These are phyloP conservation scores for Candida dajiaensis DNA, from an alignment of 805 yeast species.

Conservation along the genomic window DNA sequence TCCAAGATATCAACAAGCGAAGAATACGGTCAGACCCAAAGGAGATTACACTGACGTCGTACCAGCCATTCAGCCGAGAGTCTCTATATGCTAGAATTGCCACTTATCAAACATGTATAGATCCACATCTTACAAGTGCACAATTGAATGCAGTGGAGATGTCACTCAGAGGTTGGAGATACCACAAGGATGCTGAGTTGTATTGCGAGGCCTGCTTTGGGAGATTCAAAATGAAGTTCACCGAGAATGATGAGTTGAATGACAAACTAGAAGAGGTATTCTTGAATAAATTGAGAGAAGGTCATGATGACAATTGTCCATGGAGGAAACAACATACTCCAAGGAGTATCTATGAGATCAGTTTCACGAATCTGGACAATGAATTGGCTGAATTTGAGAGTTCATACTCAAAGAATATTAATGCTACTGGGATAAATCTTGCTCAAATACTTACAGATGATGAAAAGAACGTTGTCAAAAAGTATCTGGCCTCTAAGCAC, in stretches of 20 bases:
- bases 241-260: not conserved
- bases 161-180: not conserved
- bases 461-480: not conserved
- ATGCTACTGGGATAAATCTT: not conserved
- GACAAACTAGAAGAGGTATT: not conserved
- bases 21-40: not conserved
- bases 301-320: not conserved
- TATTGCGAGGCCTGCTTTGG: not conserved
- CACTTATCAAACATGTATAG: not conserved
- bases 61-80: not conserved
- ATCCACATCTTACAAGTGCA: not conserved
- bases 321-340: not conserved
- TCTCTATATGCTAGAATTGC: not conserved
- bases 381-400: not conserved
- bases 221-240: not conserved
- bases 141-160: not conserved
- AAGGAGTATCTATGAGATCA: not conserved
- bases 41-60: not conserved
- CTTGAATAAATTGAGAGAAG: not conserved
- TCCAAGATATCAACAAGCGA: not conserved
- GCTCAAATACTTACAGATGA: not conserved
- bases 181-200: not conserved
- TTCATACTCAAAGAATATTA: not conserved
- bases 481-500: not conserved
- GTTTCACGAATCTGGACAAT: not conserved